Percentiles rank a stretch among this genome's conserved stretches.
Conservation (phyloP, 495 filamentous ascomycete genomes). For the Baudoinia panamericana region DNA sequence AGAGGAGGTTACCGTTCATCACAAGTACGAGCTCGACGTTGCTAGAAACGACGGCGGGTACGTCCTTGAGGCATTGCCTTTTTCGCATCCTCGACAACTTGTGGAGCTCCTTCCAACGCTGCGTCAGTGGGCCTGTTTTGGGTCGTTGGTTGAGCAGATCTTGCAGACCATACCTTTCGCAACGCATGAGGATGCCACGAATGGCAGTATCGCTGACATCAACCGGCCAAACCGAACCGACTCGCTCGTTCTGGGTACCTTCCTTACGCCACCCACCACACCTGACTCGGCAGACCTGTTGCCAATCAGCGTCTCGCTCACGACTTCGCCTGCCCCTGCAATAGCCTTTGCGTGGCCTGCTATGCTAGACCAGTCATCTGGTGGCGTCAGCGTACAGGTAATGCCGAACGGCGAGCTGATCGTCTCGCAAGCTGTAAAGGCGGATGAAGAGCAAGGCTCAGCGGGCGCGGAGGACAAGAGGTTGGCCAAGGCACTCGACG, state of each 20-base stretch:
- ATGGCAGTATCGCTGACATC: too few species aligned
- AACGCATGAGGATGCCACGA: too few species aligned
- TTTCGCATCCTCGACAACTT: slow-evolving; percentile 77
- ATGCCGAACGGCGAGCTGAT: slow-evolving; percentile 22
- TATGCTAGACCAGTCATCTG: neutral
- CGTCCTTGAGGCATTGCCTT: slow-evolving; percentile 57
- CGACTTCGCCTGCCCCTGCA: slow-evolving; percentile 9
- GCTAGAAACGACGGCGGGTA: slow-evolving; percentile 43
- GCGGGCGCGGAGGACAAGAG: slow-evolving; percentile 6
- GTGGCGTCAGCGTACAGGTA: slow-evolving; percentile 20
- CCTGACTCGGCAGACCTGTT: neutral
- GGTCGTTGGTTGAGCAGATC: slow-evolving; percentile 19
- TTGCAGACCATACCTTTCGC: slow-evolving; percentile 14
- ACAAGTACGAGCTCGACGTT: slow-evolving; percentile 57
- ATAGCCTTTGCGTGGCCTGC: slow-evolving; percentile 14
- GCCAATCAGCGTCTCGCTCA: slow-evolving; percentile 13
- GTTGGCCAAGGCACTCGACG: slow-evolving; percentile 24
- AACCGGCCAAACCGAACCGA: too few species aligned
- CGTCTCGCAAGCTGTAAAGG: slow-evolving; percentile 11
- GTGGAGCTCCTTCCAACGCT: slow-evolving; percentile 53
- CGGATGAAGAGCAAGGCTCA: slow-evolving; percentile 1
- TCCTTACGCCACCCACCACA: slow-evolving; percentile 5
- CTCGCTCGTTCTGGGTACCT: slow-evolving; percentile 1
- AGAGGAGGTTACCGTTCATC: slow-evolving; percentile 36
- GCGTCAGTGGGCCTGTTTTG: slow-evolving; percentile 28